Base-by-base conservation (phyloP, 1,284 basidiomycete species). In the Termitomyces sp. region DNA sequence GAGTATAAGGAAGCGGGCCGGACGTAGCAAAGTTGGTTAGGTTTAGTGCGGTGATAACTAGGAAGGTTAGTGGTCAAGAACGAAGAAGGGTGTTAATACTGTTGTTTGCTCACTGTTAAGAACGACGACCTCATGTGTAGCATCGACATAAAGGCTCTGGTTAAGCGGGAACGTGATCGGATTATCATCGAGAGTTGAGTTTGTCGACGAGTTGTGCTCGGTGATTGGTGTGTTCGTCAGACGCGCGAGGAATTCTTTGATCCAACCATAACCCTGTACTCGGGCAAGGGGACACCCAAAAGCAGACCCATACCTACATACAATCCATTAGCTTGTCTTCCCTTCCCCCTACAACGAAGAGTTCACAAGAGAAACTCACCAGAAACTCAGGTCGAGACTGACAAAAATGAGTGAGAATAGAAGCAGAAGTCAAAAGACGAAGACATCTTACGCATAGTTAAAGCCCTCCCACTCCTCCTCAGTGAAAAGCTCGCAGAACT, bases 401-500 rank as follows among this genome's bases (percentile, higher is more conserved):
- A 9, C 17, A 13, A 17, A 26, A 10, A 31, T 38, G 17, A 54
- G 15, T 15, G 13, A 45, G n/a, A 13, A 36, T 15, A 3, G 6
- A 3, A 21, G 21, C 19, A 26, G 9, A 40, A 10, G 33, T 34
- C 50, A 43, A 24, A 31, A 54, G 38, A 42, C 31, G 15, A 41
- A 26, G 33, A 28, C 13, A 12, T n/a, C 52, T 58, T 63, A 89
- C 82, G 84, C 76, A 58, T 94, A 95, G 67, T 92, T 82, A 68
- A 92, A 95, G 10, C 90, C 92, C 62, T 88, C 81, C 87, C 92
- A 94, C 68, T 97, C 94, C 44, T 92, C 86, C 65, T 88, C 77
- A 0, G 90, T 94, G 71, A 98, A 98, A 1, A 98, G 74, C 50
- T 83, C 81, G 64, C 95, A 98, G 72, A 96, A 97, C 61, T 84